A percentile compares a stretch with the other conserved stretches of the same genome.
Evolutionary conservation across 441 rosid genomes (phyloP).

Genomic region (Gossypium lobatum): DNA sequence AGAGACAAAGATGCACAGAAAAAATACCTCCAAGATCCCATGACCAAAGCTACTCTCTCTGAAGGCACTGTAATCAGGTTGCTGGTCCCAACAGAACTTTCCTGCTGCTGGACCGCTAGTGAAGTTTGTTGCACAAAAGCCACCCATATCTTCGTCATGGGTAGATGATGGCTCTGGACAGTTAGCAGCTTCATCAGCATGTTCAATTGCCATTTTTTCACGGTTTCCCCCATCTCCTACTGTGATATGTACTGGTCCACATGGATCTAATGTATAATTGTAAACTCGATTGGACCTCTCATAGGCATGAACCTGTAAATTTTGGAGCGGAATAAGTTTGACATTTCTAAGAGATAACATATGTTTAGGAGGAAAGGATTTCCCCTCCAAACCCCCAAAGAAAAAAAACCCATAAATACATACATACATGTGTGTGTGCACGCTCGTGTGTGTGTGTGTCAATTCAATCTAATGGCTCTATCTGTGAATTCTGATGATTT

Average conservation of each 20-base stretch:
- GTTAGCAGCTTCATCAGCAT: conserved; percentile 55
- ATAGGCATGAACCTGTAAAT: conserved; percentile 52
- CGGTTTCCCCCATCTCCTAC: conserved; percentile 60
- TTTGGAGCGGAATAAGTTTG: background rate
- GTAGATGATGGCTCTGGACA: conserved; percentile 51
- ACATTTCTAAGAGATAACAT: background rate
- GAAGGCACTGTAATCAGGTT: conserved; percentile 57
- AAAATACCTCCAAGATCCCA: conserved; percentile 55
- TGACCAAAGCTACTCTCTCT: conserved; percentile 72
- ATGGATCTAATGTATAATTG: conserved; percentile 46
- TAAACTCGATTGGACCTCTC: conserved; percentile 64
- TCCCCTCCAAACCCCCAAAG: background rate
- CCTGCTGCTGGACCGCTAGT: conserved; percentile 41
- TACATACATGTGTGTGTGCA: background rate
- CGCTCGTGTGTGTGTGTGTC: no score
- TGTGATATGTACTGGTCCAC: conserved; percentile 52
- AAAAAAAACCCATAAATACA: background rate
- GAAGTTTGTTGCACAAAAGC: conserved; percentile 51
- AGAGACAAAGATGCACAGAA: background rate
- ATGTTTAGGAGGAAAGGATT: background rate
- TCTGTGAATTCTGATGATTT: background rate
- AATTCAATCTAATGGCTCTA: background rate
- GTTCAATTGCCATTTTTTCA: conserved; percentile 49
- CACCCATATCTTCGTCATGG: conserved; percentile 34
- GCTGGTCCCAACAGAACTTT: conserved; percentile 56